Evolutionary conservation across 1,139 yeast species (phyloP).

Genomic region (Blastobotrys niveus): DNA sequence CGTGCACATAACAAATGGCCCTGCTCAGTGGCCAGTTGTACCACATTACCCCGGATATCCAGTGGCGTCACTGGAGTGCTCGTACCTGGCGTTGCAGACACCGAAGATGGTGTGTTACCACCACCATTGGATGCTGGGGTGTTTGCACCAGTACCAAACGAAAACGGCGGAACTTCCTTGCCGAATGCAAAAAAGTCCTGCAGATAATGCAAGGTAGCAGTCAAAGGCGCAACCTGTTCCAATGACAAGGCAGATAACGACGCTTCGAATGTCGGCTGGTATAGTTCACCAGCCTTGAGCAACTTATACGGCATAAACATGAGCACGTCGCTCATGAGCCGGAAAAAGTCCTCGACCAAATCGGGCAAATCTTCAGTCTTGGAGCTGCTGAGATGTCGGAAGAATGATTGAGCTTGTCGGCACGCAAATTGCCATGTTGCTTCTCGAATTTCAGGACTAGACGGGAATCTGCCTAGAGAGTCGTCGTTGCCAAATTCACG

Average conservation of each 20-base stretch:
- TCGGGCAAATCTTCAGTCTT: slow-evolving; percentile 53
- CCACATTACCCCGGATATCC: slow-evolving; percentile 47
- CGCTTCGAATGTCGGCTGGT: slow-evolving; percentile 55
- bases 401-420: slow-evolving; percentile 43
- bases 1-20: slow-evolving; percentile 55
- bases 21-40: slow-evolving; percentile 41
- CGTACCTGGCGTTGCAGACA: no score
- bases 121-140: no score
- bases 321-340: slow-evolving; percentile 73
- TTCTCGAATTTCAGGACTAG: slow-evolving; percentile 36
- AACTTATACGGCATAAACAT: slow-evolving; percentile 72
- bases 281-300: slow-evolving; percentile 46
- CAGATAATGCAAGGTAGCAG: slow-evolving; percentile 65
- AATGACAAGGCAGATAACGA: slow-evolving; percentile 53
- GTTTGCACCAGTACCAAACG: slow-evolving; percentile 36
- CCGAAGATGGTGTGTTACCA: no score
- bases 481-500: slow-evolving; percentile 70
- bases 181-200: slow-evolving; percentile 85
- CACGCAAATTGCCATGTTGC: slow-evolving; percentile 49
- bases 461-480: slow-evolving; percentile 34
- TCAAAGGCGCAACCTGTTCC: slow-evolving; percentile 67
- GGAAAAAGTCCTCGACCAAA: slow-evolving; percentile 79
- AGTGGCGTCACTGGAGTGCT: slow-evolving; percentile 52
- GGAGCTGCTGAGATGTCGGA: slow-evolving; percentile 32
- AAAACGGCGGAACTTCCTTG: slow-evolving; percentile 69